These are phyloP conservation scores for Physcomitrellopsis africana DNA, from an alignment of 225 moss, liverwort and hornwort genomes.

Conservation along the genomic window DNA sequence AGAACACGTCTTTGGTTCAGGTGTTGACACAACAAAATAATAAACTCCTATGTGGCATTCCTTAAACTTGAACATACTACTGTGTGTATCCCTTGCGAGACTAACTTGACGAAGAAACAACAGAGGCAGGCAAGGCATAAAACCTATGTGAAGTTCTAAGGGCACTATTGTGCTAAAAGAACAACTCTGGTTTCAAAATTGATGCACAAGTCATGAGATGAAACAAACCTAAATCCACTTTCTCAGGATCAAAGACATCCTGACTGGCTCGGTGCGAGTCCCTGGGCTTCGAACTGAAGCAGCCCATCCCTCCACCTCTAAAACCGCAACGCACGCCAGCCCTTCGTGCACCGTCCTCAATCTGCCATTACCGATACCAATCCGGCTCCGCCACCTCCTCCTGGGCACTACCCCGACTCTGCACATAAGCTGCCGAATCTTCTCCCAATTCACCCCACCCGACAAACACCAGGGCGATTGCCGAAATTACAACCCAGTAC, in stretches of 20 bases:
- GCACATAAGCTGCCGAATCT: constrained; percentile 26
- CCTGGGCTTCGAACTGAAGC: constrained; percentile 81
- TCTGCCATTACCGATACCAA: constrained; percentile 38
- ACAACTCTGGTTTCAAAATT: background rate
- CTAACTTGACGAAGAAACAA: no score
- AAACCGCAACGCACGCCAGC: constrained; percentile 34
- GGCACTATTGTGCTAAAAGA: no score
- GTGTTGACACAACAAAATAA: constrained; percentile 6
- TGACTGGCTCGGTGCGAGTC: constrained; percentile 57
- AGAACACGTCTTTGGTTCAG: background rate
- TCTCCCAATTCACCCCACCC: constrained; percentile 23
- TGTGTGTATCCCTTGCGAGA: background rate
- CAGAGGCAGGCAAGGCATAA: no score
- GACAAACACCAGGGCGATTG: no score
- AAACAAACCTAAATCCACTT: constrained; percentile 71
- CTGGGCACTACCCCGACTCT: background rate
- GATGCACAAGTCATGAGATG: background rate
- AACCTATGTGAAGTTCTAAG: background rate
- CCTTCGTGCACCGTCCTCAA: constrained; percentile 24
- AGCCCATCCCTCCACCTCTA: constrained; percentile 75
- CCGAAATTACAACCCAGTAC: no score
- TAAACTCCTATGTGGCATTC: background rate
- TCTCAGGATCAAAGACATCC: constrained; percentile 62
- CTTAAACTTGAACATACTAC: background rate
- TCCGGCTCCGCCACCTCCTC: constrained; percentile 17